Conservation (phyloP, 768 basidiomycete genomes). For the Lenzites betulinus region DNA sequence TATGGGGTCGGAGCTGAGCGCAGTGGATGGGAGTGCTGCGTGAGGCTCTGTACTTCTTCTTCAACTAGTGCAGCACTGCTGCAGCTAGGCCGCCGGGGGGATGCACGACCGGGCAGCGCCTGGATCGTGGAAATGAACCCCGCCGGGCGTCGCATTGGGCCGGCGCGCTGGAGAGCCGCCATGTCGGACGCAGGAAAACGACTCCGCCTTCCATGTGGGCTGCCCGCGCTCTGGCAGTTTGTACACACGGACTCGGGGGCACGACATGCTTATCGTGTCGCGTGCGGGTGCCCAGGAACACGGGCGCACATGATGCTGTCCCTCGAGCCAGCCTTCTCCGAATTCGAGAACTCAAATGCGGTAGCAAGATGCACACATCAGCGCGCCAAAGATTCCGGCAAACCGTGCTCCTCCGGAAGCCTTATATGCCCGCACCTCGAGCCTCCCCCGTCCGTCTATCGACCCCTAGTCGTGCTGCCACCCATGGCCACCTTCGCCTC, state of each 20-base stretch:
- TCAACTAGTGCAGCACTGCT: too few species aligned
- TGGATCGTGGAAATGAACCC: too few species aligned
- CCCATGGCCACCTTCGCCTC: slow-evolving; percentile 10
- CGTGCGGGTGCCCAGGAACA: slow-evolving; percentile 5
- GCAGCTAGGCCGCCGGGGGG: neutral
- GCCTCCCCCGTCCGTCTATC: neutral
- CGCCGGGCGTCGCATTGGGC: neutral
- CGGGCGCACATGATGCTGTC: slow-evolving; percentile 2
- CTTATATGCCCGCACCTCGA: slow-evolving; percentile 2
- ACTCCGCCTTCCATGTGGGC: slow-evolving; percentile 8
- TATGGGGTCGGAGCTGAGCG: neutral
- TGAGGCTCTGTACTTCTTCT: too few species aligned
- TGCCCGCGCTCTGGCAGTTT: neutral
- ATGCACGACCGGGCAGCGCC: slow-evolving; percentile 1
- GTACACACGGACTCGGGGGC: neutral
- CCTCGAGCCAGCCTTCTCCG: neutral
- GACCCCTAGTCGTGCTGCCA: slow-evolving; percentile 9
- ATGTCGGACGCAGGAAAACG: neutral
- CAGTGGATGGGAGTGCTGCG: too few species aligned
- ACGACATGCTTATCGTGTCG: slow-evolving; percentile 3
- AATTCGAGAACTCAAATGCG: neutral
- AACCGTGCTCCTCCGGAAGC: neutral
- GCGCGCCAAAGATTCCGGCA: neutral
- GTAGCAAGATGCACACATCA: slow-evolving; percentile 1
- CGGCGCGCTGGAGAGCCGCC: neutral